phyloP scores from a whole-genome alignment of 164 flowering plant genomes.

The Tinospora cordifolia region DNA sequence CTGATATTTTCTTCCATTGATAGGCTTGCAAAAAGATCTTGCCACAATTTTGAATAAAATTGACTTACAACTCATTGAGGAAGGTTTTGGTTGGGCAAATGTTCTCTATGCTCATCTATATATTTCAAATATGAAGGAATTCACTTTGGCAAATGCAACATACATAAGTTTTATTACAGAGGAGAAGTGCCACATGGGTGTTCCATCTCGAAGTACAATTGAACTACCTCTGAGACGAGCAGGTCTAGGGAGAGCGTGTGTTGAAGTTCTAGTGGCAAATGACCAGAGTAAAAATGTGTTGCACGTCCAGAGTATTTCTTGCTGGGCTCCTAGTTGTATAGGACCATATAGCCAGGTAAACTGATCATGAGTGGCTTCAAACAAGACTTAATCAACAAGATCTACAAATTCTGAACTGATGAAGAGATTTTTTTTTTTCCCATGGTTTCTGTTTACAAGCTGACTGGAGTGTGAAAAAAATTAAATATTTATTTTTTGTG shows the following conservation, averaged over 20 bases:
- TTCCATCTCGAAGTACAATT: conserved; percentile 94
- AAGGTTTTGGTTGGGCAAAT: conserved; percentile 63
- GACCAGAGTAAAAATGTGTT: conserved; percentile 67
- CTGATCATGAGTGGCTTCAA: neutral
- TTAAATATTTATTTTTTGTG: neutral
- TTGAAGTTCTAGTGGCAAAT: conserved; percentile 69
- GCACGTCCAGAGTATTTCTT: conserved; percentile 94
- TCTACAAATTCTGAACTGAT: neutral
- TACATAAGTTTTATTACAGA: conserved; percentile 81
- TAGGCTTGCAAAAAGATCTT: conserved; percentile 68
- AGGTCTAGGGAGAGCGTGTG: conserved; percentile 63
- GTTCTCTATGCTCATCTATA: conserved; percentile 87
- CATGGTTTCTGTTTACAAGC: neutral
- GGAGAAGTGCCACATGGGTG: conserved; percentile 78
- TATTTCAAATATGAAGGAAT: conserved; percentile 73
- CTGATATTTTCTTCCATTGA: neutral
- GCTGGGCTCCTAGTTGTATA: conserved; percentile 99
- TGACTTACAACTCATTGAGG: conserved; percentile 40
- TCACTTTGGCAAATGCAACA: conserved; percentile 74
- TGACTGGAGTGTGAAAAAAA: neutral
- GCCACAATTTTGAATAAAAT: conserved; percentile 42
- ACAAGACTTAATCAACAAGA: neutral
- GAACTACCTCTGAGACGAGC: conserved; percentile 64
- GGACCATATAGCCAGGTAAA: conserved; percentile 97
- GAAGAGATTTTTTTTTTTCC: neutral